These are phyloP conservation scores for Beauveria australis DNA, from an alignment of 2,329 filamentous ascomycete genomes.

Conservation along the genomic window DNA sequence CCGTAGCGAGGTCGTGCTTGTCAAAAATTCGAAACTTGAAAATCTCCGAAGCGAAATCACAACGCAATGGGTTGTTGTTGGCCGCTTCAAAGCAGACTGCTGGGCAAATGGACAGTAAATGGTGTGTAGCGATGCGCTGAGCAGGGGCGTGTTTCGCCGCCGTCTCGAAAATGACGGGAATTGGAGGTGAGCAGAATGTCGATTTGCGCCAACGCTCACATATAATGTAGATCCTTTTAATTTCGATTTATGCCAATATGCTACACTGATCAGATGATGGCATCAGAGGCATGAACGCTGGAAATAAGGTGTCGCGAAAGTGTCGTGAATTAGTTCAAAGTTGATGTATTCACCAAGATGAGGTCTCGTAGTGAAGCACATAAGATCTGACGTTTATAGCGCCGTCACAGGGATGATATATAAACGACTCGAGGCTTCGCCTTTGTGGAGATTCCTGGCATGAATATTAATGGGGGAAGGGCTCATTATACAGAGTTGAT, in stretches of 20 bases:
- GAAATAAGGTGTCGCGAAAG: background rate
- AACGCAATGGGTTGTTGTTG: background rate
- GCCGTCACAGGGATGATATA: slow-evolving; percentile 10
- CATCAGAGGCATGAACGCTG: background rate
- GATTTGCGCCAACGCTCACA: background rate
- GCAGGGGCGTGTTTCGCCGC: slow-evolving; percentile 11
- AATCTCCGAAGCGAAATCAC: slow-evolving; percentile 2
- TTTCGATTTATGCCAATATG: background rate
- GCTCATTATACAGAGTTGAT: slow-evolving; percentile 12
- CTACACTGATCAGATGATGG: background rate
- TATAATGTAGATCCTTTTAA: background rate
- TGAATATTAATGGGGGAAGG: slow-evolving; percentile 9
- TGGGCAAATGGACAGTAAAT: background rate
- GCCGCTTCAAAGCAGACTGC: background rate
- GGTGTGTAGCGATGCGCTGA: slow-evolving; percentile 5
- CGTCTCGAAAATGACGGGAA: slow-evolving; percentile 10
- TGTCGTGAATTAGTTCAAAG: background rate
- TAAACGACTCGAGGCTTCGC: slow-evolving; percentile 9
- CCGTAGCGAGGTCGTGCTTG: background rate
- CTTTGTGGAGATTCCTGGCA: slow-evolving; percentile 4
- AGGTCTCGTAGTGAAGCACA: slow-evolving; percentile 2
- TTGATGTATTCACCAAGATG: background rate
- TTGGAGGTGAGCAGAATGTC: background rate
- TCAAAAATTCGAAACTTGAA: slow-evolving; percentile 1
- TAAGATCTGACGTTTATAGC: slow-evolving; percentile 13